A percentile compares a stretch with the other conserved stretches of the same genome.
Conservation (phyloP, 2,329 filamentous ascomycete species). For the Pseudogymnoascus destructans region DNA sequence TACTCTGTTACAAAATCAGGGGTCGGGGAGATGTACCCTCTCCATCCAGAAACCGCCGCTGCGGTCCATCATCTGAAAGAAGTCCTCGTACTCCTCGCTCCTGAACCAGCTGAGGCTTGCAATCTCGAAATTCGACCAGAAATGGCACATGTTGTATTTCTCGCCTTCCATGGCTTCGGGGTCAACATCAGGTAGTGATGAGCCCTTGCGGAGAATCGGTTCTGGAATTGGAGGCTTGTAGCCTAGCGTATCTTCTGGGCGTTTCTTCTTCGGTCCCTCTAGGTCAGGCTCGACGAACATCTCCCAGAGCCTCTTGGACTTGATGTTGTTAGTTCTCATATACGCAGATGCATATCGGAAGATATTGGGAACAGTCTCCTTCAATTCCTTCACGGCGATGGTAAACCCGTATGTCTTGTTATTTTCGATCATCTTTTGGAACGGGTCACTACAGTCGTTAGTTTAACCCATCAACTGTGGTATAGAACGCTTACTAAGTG, state of each 20-base stretch:
- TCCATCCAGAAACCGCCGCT: conserved; percentile 99
- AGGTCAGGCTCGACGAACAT: conserved; percentile 84
- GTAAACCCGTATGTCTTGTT: conserved; percentile 99
- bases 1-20: conserved; percentile 1
- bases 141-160: conserved; percentile 99
- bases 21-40: conserved; percentile 46
- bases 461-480: conserved; percentile 12
- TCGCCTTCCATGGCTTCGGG: conserved; percentile 93
- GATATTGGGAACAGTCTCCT: conserved; percentile 95
- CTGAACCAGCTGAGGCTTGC: conserved; percentile 89
- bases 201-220: conserved; percentile 66
- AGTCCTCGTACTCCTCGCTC: conserved; percentile 93
- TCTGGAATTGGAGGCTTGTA: conserved; percentile 60
- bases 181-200: conserved; percentile 67
- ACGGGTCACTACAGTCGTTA: conserved; percentile 60
- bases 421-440: conserved; percentile 80
- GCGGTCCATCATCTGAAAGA: conserved; percentile 97
- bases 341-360: conserved; percentile 98
- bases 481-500: conserved; percentile 58
- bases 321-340: conserved; percentile 82
- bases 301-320: conserved; percentile 89
- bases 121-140: conserved; percentile 99
- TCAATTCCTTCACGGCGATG: conserved; percentile 94
- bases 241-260: conserved; percentile 49
- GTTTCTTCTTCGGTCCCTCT: conserved; percentile 39